These are phyloP conservation scores for Teunomyces atbi DNA, from an alignment of 805 yeast species.

Conservation along the genomic window DNA sequence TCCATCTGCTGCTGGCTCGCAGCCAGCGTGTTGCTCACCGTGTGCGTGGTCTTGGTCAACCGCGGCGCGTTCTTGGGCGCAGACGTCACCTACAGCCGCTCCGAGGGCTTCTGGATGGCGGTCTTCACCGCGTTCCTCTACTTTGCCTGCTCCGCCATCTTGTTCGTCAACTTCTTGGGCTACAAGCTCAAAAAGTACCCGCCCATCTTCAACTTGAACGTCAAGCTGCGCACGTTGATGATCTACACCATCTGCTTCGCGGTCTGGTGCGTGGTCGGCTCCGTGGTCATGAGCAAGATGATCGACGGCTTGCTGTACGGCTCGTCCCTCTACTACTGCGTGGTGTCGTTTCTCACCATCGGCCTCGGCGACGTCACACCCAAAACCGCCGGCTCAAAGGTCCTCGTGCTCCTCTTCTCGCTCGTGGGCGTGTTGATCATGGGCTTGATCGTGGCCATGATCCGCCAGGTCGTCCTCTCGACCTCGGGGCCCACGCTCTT, in stretches of 20 bases:
- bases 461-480: conserved; percentile 61
- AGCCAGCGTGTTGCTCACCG: conserved; percentile 55
- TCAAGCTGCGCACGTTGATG: conserved; percentile 72
- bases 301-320: conserved; percentile 47
- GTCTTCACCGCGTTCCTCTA: conserved; percentile 63
- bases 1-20: conserved; percentile 64
- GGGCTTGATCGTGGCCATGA: conserved; percentile 72
- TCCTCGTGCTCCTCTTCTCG: conserved; percentile 61
- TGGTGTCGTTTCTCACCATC: conserved; percentile 71
- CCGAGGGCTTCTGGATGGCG: conserved; percentile 82
- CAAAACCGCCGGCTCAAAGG: conserved; percentile 48
- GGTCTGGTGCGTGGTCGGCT: conserved; percentile 72
- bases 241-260: conserved; percentile 63
- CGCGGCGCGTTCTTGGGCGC: conserved; percentile 18
- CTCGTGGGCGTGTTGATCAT: conserved; percentile 67
- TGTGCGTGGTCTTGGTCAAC: conserved; percentile 33
- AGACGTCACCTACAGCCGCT: conserved; percentile 19
- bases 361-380: conserved; percentile 81
- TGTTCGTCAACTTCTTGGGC: conserved; percentile 62
- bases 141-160: conserved; percentile 50
- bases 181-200: conserved; percentile 59
- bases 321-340: conserved; percentile 68
- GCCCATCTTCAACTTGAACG: conserved; percentile 64
- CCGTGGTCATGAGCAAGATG: conserved; percentile 43
- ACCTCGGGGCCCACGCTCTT: conserved; percentile 61